Conservation (phyloP, 2,329 filamentous ascomycete genomes). For the Sordariomycetes sp. region DNA sequence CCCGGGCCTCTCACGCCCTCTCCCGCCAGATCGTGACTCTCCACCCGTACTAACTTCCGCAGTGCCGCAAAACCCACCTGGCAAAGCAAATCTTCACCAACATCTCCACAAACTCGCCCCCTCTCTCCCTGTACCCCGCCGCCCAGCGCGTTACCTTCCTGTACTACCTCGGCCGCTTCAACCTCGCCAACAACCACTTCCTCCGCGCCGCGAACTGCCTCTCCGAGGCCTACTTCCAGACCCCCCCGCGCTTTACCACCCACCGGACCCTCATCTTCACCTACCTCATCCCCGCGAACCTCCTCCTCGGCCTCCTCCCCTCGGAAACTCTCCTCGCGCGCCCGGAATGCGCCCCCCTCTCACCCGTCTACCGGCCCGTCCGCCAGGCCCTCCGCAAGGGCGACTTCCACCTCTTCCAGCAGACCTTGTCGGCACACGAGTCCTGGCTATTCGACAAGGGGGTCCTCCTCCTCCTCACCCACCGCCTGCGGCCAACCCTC, state of each 20-base stretch:
- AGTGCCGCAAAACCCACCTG: constrained; percentile 73
- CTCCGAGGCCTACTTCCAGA: constrained; percentile 69
- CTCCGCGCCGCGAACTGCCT: constrained; percentile 65
- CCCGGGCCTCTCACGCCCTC: background rate
- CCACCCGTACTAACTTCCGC: background rate
- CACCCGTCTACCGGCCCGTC: constrained; percentile 61
- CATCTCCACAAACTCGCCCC: constrained; percentile 73
- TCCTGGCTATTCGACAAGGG: constrained; percentile 68
- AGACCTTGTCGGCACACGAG: constrained; percentile 52
- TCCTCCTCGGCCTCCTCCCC: constrained; percentile 78
- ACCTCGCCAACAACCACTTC: constrained; percentile 78
- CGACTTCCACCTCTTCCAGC: constrained; percentile 63
- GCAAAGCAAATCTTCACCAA: constrained; percentile 85
- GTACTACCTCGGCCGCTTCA: constrained; percentile 87
- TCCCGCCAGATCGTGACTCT: background rate
- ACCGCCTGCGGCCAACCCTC: constrained; percentile 68
- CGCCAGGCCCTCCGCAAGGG: constrained; percentile 61
- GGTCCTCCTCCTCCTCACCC: constrained; percentile 64
- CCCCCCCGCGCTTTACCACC: constrained; percentile 45
- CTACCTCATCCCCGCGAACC: constrained; percentile 72
- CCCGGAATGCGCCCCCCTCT: constrained; percentile 57
- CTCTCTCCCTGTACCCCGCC: constrained; percentile 71
- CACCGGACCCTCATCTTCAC: constrained; percentile 75
- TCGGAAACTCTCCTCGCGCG: constrained; percentile 53
- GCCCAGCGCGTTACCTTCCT: constrained; percentile 84